Percentiles rank a stretch among this genome's conserved stretches.
Evolutionary conservation across 768 basidiomycete species (phyloP).

Genomic region (Favolaschia claudopus): DNA sequence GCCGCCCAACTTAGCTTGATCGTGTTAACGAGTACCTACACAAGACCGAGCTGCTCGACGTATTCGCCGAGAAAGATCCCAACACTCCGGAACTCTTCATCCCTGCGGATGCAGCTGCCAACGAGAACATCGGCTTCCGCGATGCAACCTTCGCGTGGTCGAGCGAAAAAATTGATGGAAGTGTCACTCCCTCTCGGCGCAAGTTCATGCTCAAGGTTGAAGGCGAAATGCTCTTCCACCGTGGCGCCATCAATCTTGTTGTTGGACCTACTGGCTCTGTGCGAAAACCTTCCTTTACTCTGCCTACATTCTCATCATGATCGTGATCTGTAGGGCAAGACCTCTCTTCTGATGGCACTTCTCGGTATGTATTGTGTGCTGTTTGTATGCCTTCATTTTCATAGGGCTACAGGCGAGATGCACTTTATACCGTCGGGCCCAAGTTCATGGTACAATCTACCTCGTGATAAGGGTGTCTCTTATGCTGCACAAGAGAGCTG

Average conservation of each 20-base stretch:
- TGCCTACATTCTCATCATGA: background rate
- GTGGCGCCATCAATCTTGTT: slow-evolving; percentile 62
- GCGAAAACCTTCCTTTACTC: background rate
- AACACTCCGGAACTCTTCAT: slow-evolving; percentile 22
- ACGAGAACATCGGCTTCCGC: slow-evolving; percentile 56
- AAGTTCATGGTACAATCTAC: slow-evolving; percentile 74
- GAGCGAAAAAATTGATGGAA: slow-evolving; percentile 35
- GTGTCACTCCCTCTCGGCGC: slow-evolving; percentile 49
- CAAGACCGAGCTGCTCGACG: slow-evolving; percentile 59
- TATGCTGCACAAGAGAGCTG: slow-evolving; percentile 89
- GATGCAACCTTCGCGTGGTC: slow-evolving; percentile 68
- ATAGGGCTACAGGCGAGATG: slow-evolving; percentile 67
- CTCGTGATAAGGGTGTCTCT: slow-evolving; percentile 72
- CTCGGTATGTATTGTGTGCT: slow-evolving; percentile 40
- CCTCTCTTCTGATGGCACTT: slow-evolving; percentile 70
- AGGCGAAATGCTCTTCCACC: slow-evolving; percentile 62
- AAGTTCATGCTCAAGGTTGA: slow-evolving; percentile 59
- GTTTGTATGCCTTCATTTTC: background rate
- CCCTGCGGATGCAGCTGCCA: slow-evolving; percentile 10
- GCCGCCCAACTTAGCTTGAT: too few relatives aligned
- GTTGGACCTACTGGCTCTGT: slow-evolving; percentile 63
- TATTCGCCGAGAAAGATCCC: slow-evolving; percentile 39
- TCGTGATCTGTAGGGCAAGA: slow-evolving; percentile 53
- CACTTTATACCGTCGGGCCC: slow-evolving; percentile 62
- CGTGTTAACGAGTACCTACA: slow-evolving; percentile 54